Conservation (phyloP, 257 asterid species). For the Nicotiana undulata region DNA sequence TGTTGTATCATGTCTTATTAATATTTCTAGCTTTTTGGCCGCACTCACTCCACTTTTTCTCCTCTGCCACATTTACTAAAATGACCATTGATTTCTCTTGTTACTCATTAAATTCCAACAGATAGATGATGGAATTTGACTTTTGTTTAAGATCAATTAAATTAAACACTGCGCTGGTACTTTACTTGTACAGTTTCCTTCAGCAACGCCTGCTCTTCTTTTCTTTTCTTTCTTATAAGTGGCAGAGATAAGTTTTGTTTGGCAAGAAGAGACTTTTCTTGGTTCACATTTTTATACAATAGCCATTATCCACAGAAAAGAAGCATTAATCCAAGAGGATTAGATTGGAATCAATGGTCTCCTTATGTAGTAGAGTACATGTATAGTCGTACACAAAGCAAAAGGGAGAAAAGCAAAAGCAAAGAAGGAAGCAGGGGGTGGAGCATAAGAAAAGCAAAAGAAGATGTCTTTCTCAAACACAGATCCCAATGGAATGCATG, state of each 20-base stretch:
- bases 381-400: slow-evolving; percentile 10
- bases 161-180: background rate
- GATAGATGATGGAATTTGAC: background rate
- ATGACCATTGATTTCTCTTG: background rate
- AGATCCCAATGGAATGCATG: slow-evolving; percentile 90
- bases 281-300: background rate
- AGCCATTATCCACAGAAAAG: background rate
- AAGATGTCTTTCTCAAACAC: slow-evolving; percentile 88
- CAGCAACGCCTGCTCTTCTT: background rate
- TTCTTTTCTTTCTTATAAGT: background rate
- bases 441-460: slow-evolving; percentile 50
- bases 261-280: background rate
- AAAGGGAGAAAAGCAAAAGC: slow-evolving; percentile 16
- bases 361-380: background rate
- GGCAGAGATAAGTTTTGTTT: background rate
- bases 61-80: slow-evolving; percentile 9
- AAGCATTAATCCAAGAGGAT: background rate
- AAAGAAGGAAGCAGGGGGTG: slow-evolving; percentile 1
- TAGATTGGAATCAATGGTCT: background rate
- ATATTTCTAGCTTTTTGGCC: background rate
- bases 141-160: background rate
- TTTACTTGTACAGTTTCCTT: slow-evolving; percentile 1
- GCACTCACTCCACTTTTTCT: background rate
- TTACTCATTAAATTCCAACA: slow-evolving; percentile 6
- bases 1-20: slow-evolving; percentile 37